A percentile compares a stretch with the other conserved stretches of the same genome.
phyloP scores from a whole-genome alignment of 1,284 basidiomycete genomes.

The Lentinula novae-zelandiae region DNA sequence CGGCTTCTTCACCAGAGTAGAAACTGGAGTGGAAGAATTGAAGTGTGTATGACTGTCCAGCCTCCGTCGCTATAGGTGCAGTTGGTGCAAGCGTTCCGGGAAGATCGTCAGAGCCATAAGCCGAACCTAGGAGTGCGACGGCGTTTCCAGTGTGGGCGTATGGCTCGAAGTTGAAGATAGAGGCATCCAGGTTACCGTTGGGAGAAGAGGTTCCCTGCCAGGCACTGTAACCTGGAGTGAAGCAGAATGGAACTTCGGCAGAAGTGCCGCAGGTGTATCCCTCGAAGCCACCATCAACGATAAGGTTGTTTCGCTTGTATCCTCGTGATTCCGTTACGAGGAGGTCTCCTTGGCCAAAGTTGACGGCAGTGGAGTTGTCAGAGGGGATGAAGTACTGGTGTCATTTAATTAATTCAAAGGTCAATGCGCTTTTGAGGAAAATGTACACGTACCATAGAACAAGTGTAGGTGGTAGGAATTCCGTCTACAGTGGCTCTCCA shows the following conservation, averaged over 20 bases:
- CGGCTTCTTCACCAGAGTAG: constrained; percentile 24
- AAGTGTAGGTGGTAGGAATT: constrained; percentile 20
- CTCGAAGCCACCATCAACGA: constrained; percentile 33
- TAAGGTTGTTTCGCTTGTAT: constrained; percentile 29
- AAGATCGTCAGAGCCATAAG: constrained; percentile 24
- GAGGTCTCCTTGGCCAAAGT: constrained; percentile 15
- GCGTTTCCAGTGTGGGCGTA: constrained; percentile 29
- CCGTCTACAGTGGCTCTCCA: constrained; percentile 20
- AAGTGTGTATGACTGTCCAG: constrained; percentile 28
- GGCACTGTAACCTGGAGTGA: constrained; percentile 22
- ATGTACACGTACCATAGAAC: constrained; percentile 18
- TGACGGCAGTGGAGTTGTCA: constrained; percentile 15
- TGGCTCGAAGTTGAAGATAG: constrained; percentile 29
- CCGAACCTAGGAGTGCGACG: constrained; percentile 30
- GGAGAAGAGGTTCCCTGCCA: constrained; percentile 28
- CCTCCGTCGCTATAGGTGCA: constrained; percentile 22
- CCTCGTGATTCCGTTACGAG: constrained; percentile 22
- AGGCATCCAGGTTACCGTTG: constrained; percentile 28
- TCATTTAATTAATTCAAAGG: neutral
- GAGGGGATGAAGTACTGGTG: constrained; percentile 18
- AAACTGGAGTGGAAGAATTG: constrained; percentile 33
- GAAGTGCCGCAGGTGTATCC: constrained; percentile 20
- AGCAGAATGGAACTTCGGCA: constrained; percentile 24
- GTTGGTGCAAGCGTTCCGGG: constrained; percentile 27
- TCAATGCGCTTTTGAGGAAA: neutral